These are phyloP conservation scores for Dactylorhiza incarnata DNA, from an alignment of 106 monocot species.

Conservation along the genomic window DNA sequence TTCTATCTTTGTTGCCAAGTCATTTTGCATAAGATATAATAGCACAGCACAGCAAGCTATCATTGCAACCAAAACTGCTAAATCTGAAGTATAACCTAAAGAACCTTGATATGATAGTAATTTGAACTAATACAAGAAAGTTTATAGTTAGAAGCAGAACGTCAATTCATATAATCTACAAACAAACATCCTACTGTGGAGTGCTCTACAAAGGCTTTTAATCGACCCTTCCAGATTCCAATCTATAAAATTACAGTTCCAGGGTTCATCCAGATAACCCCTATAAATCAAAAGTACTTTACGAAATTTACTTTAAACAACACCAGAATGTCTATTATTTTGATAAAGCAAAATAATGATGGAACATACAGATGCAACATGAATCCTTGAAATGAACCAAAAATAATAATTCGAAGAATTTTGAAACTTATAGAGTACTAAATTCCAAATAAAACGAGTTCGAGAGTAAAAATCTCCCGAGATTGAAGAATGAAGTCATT, in stretches of 20 bases:
- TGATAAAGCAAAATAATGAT: conserved; percentile 1
- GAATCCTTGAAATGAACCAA: not conserved
- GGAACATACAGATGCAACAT: not conserved
- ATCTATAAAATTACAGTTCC: not conserved
- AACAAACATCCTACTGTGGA: not conserved
- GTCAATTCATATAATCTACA: not conserved
- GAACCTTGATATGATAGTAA: not conserved
- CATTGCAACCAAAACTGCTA: too few species aligned
- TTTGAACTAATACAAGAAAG: not conserved
- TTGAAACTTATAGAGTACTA: not conserved
- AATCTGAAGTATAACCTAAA: not conserved
- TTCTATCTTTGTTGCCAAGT: too few species aligned
- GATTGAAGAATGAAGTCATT: not conserved
- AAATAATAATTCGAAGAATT: not conserved
- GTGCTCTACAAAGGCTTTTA: not conserved
- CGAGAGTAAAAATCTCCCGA: not conserved
- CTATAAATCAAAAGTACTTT: not conserved
- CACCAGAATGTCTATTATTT: not conserved
- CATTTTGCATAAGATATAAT: too few species aligned
- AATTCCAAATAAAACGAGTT: not conserved
- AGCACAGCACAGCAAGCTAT: too few species aligned
- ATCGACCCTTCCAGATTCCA: not conserved
- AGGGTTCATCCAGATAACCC: not conserved
- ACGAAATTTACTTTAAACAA: not conserved
- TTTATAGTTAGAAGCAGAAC: not conserved